phyloP scores from a whole-genome alignment of 768 basidiomycete species.

The Termitomyces sp. region DNA sequence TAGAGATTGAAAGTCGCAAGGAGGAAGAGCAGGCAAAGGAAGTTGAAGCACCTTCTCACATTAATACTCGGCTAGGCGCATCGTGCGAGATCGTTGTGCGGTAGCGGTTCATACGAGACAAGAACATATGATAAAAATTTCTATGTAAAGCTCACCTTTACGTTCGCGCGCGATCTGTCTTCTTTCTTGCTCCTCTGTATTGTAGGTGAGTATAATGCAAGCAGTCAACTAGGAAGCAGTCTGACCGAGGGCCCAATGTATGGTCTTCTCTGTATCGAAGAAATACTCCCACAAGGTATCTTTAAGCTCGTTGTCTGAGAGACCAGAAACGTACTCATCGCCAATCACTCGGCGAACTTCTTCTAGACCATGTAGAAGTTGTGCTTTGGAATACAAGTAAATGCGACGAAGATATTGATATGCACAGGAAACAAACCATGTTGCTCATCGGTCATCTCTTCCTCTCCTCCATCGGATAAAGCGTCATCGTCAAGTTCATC shows the following conservation, averaged over 20 bases:
- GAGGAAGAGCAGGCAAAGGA: constrained; percentile 17
- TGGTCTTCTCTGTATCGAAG: constrained; percentile 76
- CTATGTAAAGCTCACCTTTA: constrained; percentile 67
- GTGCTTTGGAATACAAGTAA: constrained; percentile 31
- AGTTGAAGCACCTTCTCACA: constrained; percentile 60
- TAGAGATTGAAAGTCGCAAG: constrained; percentile 2
- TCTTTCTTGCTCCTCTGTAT: constrained; percentile 64
- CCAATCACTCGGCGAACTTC: constrained; percentile 68
- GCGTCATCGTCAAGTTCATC: constrained; percentile 86
- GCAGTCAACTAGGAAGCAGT: constrained; percentile 3
- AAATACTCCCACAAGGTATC: constrained; percentile 84
- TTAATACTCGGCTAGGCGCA: constrained; percentile 24
- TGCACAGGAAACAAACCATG: constrained; percentile 43
- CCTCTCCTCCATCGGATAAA: constrained; percentile 72
- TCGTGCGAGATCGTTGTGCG: constrained; percentile 12
- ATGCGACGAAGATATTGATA: neutral
- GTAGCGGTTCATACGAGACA: constrained; percentile 21
- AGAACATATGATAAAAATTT: constrained; percentile 19
- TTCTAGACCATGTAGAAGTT: constrained; percentile 69
- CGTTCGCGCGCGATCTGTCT: constrained; percentile 62
- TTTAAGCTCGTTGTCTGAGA: constrained; percentile 71
- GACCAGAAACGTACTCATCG: constrained; percentile 52
- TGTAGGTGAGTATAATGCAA: constrained; percentile 10
- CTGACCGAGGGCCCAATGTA: constrained; percentile 73
- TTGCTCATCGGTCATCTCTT: constrained; percentile 78